Base-by-base conservation (phyloP, 768 basidiomycete genomes). In the Leccinum sublutescens region DNA sequence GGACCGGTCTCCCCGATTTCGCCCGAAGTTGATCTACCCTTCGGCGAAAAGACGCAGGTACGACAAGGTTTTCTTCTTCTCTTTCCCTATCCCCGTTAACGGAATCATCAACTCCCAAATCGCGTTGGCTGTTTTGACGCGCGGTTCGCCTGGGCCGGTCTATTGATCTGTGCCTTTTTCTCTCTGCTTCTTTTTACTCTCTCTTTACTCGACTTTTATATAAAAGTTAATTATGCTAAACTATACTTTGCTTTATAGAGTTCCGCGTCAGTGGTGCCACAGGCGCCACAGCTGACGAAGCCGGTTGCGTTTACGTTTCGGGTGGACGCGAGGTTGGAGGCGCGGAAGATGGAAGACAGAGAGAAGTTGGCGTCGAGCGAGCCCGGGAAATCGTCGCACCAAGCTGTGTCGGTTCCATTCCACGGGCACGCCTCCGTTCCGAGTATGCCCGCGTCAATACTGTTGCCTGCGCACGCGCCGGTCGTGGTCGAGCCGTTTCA, bases 251-350 rank as follows among this genome's bases (percentile, higher is more conserved):
- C 10, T 48, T 48, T 17, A 55, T 29, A 74, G 71, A 63, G 33
- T n/a, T 62, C 64, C 62, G 67, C 68, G 66, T 59, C 61, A 49
- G 52, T 66, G 48, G 66, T 68, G 59, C 62, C 64, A 52, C 54
- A 67, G 45, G 66, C 68, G 59, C 62, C 64, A 66, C 74, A 68
- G 66, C 66, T 75, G 57, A 83, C 82, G 54, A 77, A 77, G 62
- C 79, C 82, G 56, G 70, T 76, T 45, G 82, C 74, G 64, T 85
- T 85, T 75, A 79, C 76, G 54, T 85, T 86, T 66, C 77, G 76
- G 19, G 68, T 80, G 9, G 82, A 84, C 38, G 76, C 76, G 36
- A 79, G 81, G 59, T 62, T 81, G 53, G 79, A 81, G 65, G 75
- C 75, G 15, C 82, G 83, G 58, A 80, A 76, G 66, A 66, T 64